These are phyloP conservation scores for Spongospora subterranea DNA, from an alignment of 208 protist species.

Conservation along the genomic window DNA sequence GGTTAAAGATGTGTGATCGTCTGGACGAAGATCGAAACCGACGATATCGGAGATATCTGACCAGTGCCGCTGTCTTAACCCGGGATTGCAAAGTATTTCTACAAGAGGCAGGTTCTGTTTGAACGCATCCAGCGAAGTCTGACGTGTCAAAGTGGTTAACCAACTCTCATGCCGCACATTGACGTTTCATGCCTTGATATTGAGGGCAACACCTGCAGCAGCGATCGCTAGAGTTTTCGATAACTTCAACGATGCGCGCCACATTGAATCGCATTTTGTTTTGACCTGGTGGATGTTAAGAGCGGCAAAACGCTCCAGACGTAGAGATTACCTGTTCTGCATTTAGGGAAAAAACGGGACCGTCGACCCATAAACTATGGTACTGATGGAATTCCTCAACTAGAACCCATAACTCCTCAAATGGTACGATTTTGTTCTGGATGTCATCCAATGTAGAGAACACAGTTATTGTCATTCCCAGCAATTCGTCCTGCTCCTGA, in stretches of 20 bases:
- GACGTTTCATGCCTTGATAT: constrained; percentile 22
- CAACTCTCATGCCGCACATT: neutral
- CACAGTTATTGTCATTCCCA: neutral
- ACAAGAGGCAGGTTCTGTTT: constrained; percentile 90
- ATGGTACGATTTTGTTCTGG: neutral
- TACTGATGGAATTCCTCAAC: constrained; percentile 33
- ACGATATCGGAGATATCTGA: constrained; percentile 83
- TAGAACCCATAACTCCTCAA: constrained; percentile 17
- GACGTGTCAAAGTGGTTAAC: neutral
- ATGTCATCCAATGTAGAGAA: neutral
- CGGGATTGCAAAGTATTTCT: constrained; percentile 86
- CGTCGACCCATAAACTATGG: constrained; percentile 52
- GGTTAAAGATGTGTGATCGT: constrained; percentile 77
- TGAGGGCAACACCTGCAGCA: neutral
- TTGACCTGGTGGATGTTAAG: neutral
- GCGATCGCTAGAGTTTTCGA: neutral
- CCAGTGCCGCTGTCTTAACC: constrained; percentile 79
- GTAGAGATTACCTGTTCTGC: constrained; percentile 52
- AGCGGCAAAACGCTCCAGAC: neutral
- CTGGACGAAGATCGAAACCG: constrained; percentile 73
- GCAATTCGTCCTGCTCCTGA: constrained; percentile 50
- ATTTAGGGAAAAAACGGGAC: constrained; percentile 58
- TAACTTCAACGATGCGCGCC: constrained; percentile 12
- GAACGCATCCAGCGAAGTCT: constrained; percentile 83
- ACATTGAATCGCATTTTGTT: constrained; percentile 36